Evolutionary conservation across 176 grass and related monocot genomes (phyloP), one percentile per base, ranked within the genome.

Genomic region (Raddia guianensis): DNA sequence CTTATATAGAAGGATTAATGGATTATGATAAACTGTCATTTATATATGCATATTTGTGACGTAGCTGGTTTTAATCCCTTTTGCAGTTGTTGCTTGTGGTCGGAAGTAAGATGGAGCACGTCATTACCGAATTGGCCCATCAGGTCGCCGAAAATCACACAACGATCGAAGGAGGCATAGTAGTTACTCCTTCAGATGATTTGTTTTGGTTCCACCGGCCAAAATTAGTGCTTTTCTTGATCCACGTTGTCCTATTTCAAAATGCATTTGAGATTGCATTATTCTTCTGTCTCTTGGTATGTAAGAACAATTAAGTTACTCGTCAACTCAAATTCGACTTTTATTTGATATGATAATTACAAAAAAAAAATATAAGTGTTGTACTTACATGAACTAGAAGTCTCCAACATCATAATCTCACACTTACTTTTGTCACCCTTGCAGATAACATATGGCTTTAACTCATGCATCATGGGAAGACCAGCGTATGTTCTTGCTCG

Each of bases 21-120:
- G 12, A 34, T 15, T 12, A 2, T 62, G 5, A 5, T 12, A 55
- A n/a, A 3, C n/a, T 18, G 53, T 5, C 16, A 4, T 68, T 69
- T 27, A 27, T 69, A 37, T 64, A 21, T 4, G 42, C 4, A 70
- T 56, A 70, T 35, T 7, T 1, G 6, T 70, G n/a, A 68, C 15
- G 0, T 7, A 52, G 12, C 43, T 14, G 7, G 8, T n/a, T 0
- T 51, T 9, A 57, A 63, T 20, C n/a, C 1, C 61, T 6, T 16
- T 69, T 63, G 45, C 66, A 98, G 92, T 8, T 89, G 45, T 72
- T 98, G 15, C 75, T 95, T 71, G 42, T 83, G 50, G 50, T 98
- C 6, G 96, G 92, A 59, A 85, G 75, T 37, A 98, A 98, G 80
- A 78, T 98, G 86, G 96, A 93, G 81, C 92, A 98, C 34, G 95